Evolutionary conservation across 495 filamentous ascomycete genomes (phyloP).

Genomic region (Xylaria grammica): DNA sequence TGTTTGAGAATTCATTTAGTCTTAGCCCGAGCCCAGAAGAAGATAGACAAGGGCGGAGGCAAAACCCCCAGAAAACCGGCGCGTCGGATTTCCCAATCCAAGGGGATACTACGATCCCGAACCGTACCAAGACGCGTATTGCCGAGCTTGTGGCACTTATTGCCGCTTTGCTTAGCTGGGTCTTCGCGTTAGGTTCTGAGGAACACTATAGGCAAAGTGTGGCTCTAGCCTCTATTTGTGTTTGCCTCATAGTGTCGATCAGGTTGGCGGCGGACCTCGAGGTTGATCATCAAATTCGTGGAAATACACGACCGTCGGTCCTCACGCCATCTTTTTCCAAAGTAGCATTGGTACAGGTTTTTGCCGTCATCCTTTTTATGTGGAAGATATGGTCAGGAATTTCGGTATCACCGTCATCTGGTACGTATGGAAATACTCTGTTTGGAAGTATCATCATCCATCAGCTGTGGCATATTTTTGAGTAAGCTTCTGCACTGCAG

Average conservation of each 20-base stretch:
- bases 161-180: conserved; percentile 29
- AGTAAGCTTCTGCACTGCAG: neutral
- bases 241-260: conserved; percentile 33
- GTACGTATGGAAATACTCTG: conserved; percentile 31
- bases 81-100: neutral
- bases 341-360: conserved; percentile 30
- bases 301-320: conserved; percentile 27
- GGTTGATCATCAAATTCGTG: conserved; percentile 27
- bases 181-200: conserved; percentile 28
- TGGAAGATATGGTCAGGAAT: conserved; percentile 35
- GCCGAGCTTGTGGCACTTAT: conserved; percentile 30
- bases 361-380: conserved; percentile 30
- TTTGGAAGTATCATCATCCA: conserved; percentile 34
- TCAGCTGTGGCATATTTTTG: conserved; percentile 35
- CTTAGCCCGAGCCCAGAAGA: conserved; percentile 36
- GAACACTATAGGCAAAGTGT: conserved; percentile 33
- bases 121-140: conserved; percentile 19
- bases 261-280: conserved; percentile 36
- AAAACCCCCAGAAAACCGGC: neutral
- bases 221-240: conserved; percentile 31
- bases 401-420: conserved; percentile 22
- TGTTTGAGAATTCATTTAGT: conserved; percentile 40
- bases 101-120: neutral
- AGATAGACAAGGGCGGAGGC: conserved; percentile 2
- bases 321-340: conserved; percentile 28